Evolutionary conservation across 2,329 filamentous ascomycete genomes (phyloP).

Genomic region (Colletotrichum sp.): DNA sequence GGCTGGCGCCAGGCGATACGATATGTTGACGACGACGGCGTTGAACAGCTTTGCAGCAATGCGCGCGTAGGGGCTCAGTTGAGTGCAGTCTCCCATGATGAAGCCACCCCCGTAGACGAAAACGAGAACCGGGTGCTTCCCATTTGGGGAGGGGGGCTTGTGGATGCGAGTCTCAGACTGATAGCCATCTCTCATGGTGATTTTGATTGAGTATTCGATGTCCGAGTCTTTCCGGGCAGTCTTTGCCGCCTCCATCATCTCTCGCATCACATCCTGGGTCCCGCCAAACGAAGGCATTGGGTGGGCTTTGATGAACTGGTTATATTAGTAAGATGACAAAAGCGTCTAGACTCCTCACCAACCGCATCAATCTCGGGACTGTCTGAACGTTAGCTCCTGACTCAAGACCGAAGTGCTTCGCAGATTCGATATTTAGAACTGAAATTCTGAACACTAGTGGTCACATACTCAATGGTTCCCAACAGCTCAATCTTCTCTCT

Average conservation of each 20-base stretch:
- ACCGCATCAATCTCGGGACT: neutral
- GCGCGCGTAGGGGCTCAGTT: neutral
- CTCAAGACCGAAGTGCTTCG: neutral
- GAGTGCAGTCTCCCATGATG: neutral
- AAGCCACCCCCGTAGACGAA: conserved; percentile 12
- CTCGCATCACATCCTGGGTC: neutral
- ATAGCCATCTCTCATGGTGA: neutral
- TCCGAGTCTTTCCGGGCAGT: neutral
- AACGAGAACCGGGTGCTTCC: neutral
- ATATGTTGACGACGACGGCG: conserved; percentile 39
- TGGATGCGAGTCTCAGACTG: neutral
- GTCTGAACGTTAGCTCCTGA: neutral
- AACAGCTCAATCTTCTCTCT: neutral
- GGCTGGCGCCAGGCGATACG: conserved; percentile 53
- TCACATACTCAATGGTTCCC: neutral
- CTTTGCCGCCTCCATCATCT: neutral
- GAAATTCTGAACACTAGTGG: rapidly evolving
- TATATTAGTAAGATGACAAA: neutral
- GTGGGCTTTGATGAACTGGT: neutral
- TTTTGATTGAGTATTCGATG: neutral
- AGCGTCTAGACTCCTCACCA: neutral
- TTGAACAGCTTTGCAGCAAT: neutral
- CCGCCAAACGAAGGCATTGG: neutral
- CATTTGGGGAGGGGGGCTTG: neutral
- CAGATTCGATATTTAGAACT: neutral